These are phyloP conservation scores for Kickxella alabastrina DNA, from an alignment of 192 early-diverging fungal species.

Conservation along the genomic window DNA sequence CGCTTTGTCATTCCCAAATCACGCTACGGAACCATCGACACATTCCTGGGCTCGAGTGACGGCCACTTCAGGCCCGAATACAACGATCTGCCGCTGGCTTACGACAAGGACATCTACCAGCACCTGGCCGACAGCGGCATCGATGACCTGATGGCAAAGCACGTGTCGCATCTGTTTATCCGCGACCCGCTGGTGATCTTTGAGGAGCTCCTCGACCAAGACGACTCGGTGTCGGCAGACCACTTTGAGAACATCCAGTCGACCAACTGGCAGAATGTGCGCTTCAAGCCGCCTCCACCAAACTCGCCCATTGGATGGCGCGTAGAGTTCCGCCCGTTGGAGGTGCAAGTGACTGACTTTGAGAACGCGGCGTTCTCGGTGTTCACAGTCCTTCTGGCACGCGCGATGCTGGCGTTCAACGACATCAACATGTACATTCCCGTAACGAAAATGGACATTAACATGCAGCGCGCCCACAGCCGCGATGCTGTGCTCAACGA, in stretches of 20 bases:
- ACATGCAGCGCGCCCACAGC: constrained; percentile 85
- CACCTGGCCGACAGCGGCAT: constrained; percentile 71
- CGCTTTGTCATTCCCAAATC: constrained; percentile 90
- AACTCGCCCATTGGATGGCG: constrained; percentile 92
- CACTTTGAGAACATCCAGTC: constrained; percentile 99
- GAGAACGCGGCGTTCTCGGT: constrained; percentile 95
- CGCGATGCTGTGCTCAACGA: constrained; percentile 77
- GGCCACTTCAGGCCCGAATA: constrained; percentile 77
- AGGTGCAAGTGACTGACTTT: constrained; percentile 94
- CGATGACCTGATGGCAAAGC: constrained; percentile 84
- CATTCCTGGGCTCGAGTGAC: constrained; percentile 72
- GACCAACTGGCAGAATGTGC: constrained; percentile 99
- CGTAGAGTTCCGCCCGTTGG: constrained; percentile 96
- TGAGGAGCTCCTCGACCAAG: constrained; percentile 80
- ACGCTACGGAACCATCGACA: constrained; percentile 92
- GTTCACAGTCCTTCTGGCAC: constrained; percentile 87
- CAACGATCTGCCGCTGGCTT: constrained; percentile 84
- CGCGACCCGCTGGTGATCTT: constrained; percentile 97
- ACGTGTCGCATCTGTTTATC: constrained; percentile 95
- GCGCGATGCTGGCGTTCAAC: constrained; percentile 76
- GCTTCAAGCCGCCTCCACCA: constrained; percentile 97
- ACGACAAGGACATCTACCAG: constrained; percentile 74
- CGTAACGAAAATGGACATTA: constrained; percentile 91
- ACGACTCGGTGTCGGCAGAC: constrained; percentile 80
- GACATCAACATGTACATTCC: constrained; percentile 95